Conservation (phyloP, 164 flowering plant species). For the Dillenia suffruticosa region DNA sequence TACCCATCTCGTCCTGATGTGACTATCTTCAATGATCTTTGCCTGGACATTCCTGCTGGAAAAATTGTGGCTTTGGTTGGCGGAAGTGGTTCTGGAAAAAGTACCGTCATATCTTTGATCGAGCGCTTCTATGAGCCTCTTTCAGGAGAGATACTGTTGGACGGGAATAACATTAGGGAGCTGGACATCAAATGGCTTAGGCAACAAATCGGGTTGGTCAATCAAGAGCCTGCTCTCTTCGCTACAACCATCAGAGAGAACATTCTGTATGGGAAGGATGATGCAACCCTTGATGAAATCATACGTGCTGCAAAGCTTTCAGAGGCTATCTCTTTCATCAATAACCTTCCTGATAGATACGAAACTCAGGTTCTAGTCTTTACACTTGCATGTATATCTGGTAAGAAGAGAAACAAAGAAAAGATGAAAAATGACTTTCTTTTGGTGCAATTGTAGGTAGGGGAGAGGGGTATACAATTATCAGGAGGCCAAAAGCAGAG, state of each 20-base stretch:
- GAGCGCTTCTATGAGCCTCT: slow-evolving; percentile 93
- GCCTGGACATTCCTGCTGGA: slow-evolving; percentile 74
- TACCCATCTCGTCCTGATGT: slow-evolving; percentile 95
- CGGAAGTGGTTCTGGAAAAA: slow-evolving; percentile 97
- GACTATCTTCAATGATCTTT: slow-evolving; percentile 53
- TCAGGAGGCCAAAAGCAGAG: slow-evolving; percentile 98
- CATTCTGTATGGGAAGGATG: slow-evolving; percentile 84
- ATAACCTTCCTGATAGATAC: slow-evolving; percentile 89
- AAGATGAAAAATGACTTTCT: no score
- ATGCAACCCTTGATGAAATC: slow-evolving; percentile 81
- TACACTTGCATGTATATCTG: no score
- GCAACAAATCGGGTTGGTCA: slow-evolving; percentile 86
- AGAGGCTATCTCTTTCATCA: slow-evolving; percentile 80
- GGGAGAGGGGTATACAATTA: slow-evolving; percentile 90
- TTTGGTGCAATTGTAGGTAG: slow-evolving; percentile 48
- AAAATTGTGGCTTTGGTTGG: slow-evolving; percentile 94
- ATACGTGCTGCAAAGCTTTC: slow-evolving; percentile 91
- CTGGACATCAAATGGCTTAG: slow-evolving; percentile 89
- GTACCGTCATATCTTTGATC: slow-evolving; percentile 88
- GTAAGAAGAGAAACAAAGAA: no score
- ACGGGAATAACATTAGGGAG: slow-evolving; percentile 56
- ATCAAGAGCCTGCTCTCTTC: slow-evolving; percentile 95
- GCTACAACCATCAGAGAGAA: slow-evolving; percentile 93
- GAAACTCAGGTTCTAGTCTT: slow-evolving; percentile 73
- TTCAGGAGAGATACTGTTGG: slow-evolving; percentile 63